A percentile compares a stretch with the other conserved stretches of the same genome.
Conservation (phyloP, 495 filamentous ascomycete species). For the Neurospora sp. region DNA sequence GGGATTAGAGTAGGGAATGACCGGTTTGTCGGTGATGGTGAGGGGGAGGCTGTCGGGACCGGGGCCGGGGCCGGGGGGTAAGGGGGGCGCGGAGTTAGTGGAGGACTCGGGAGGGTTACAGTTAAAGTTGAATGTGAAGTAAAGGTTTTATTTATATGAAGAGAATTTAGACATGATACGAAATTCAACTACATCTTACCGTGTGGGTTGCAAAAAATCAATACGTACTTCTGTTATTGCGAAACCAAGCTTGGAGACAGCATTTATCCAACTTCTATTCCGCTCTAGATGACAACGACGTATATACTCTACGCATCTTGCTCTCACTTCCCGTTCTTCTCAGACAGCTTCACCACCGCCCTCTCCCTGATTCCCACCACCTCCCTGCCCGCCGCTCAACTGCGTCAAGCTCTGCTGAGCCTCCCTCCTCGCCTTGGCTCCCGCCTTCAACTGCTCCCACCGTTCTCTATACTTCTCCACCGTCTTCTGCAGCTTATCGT, state of each 20-base stretch:
- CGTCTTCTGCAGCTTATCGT: slow-evolving; percentile 57
- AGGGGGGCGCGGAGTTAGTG: background rate
- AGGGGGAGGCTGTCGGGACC: too few species aligned
- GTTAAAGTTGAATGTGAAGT: too few species aligned
- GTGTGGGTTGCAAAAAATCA: too few species aligned
- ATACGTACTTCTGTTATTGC: too few species aligned
- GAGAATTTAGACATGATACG: too few species aligned
- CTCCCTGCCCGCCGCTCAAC: background rate
- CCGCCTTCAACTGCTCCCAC: slow-evolving; percentile 80
- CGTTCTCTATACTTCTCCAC: slow-evolving; percentile 61
- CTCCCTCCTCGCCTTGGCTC: slow-evolving; percentile 57
- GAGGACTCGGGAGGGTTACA: background rate
- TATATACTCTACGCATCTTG: background rate
- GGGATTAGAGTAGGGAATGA: background rate
- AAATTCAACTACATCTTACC: too few species aligned
- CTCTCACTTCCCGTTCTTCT: background rate
- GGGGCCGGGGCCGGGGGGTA: background rate
- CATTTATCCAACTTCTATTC: background rate
- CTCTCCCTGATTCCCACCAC: background rate
- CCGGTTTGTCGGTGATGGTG: background rate
- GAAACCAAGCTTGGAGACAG: too few species aligned
- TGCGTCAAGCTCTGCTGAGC: slow-evolving; percentile 17
- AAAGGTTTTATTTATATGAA: too few species aligned
- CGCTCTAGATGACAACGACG: background rate
- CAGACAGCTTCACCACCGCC: background rate